These are phyloP conservation scores for Pythium aquatile DNA, from an alignment of 352 stramenopile genomes.

Conservation along the genomic window DNA sequence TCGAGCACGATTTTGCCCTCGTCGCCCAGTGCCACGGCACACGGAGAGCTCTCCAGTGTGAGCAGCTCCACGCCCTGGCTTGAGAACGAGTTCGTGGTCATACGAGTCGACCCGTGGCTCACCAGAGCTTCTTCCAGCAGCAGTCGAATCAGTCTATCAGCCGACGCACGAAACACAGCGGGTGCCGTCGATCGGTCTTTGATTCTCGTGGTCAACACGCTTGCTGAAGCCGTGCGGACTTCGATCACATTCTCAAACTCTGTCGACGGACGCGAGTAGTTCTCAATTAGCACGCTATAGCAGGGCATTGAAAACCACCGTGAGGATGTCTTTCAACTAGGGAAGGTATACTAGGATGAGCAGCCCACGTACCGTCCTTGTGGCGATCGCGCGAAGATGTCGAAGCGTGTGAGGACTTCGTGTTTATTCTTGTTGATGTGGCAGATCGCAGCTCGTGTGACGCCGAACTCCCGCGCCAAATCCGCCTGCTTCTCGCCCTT, in stretches of 20 bases:
- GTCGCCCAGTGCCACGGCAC: conserved; percentile 12
- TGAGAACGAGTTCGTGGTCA: conserved; percentile 11
- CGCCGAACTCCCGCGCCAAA: conserved; percentile 63
- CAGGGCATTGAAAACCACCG: too few species aligned
- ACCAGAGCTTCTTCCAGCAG: conserved; percentile 28
- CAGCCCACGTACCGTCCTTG: not conserved
- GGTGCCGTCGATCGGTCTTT: conserved; percentile 18
- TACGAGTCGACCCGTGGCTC: conserved; percentile 18
- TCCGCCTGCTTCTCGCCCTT: conserved; percentile 65
- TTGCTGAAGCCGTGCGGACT: conserved; percentile 29
- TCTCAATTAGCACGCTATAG: conserved; percentile 31
- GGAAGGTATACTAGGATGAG: too few species aligned
- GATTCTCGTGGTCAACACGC: conserved; percentile 25
- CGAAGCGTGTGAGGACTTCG: conserved; percentile 6
- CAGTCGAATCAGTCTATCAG: conserved; percentile 21
- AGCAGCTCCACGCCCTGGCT: conserved; percentile 14
- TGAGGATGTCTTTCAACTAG: too few species aligned
- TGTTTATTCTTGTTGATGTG: conserved; percentile 72
- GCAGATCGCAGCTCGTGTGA: conserved; percentile 67
- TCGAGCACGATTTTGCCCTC: conserved; percentile 13
- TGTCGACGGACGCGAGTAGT: conserved; percentile 26
- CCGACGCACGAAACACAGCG: conserved; percentile 10
- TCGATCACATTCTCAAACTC: conserved; percentile 45
- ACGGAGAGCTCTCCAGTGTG: conserved; percentile 13
- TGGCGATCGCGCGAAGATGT: not conserved